A percentile compares a stretch with the other conserved stretches of the same genome.
These are phyloP conservation scores for Colletotrichum tabaci DNA, from an alignment of 2,329 filamentous ascomycete species.

Conservation along the genomic window DNA sequence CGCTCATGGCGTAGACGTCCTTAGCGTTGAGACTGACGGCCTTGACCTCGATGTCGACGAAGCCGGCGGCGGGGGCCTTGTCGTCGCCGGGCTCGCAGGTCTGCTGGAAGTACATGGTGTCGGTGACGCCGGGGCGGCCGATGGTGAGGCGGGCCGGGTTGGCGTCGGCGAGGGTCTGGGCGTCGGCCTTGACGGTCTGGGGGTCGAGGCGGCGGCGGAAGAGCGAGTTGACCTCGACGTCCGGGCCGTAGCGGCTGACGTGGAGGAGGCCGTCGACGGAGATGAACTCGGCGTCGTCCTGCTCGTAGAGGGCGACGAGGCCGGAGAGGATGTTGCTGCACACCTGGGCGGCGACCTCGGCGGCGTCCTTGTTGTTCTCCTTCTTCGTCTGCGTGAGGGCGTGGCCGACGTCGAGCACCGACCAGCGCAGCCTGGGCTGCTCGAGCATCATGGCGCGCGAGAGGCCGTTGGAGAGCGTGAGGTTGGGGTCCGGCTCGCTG, in stretches of 20 bases:
- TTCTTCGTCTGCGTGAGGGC: no score
- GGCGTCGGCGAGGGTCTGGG: conserved; percentile 7
- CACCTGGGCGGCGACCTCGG: no score
- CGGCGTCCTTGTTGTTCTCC: no score
- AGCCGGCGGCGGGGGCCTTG: not conserved
- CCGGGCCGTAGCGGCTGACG: conserved; percentile 46
- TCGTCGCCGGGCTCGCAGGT: not conserved
- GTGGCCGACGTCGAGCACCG: no score
- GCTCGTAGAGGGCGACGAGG: no score
- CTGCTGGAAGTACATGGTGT: conserved; percentile 46
- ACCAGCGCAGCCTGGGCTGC: not conserved
- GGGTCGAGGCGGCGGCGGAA: conserved; percentile 40
- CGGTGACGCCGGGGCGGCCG: conserved; percentile 29
- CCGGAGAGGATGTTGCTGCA: no score
- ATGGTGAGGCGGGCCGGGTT: conserved; percentile 39
- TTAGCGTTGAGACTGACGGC: no score
- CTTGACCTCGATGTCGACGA: no score
- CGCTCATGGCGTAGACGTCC: not conserved
- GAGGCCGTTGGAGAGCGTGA: no score
- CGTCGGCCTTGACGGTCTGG: not conserved
- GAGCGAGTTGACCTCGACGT: conserved; percentile 42
- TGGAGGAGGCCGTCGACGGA: conserved; percentile 11
- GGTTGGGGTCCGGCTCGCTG: no score
- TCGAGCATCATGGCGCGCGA: no score
- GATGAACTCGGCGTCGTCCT: no score